These are phyloP conservation scores for Collybia nuda DNA, from an alignment of 768 basidiomycete species.

Conservation along the genomic window DNA sequence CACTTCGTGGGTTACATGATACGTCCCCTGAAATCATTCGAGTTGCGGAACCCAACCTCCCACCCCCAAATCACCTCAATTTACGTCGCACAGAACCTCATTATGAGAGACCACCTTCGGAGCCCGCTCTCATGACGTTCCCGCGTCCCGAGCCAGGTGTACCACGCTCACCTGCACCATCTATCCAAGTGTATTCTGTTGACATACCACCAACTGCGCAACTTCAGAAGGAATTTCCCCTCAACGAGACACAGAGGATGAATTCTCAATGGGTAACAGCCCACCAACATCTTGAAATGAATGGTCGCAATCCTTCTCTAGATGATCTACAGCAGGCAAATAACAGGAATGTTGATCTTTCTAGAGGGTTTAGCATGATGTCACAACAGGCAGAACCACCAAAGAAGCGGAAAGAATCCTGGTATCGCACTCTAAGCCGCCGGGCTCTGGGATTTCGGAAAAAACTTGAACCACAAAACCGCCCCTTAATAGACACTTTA, in stretches of 20 bases:
- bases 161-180: constrained; percentile 15
- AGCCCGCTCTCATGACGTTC: constrained; percentile 3
- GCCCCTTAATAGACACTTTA: neutral
- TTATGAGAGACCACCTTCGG: neutral
- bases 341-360: constrained; percentile 2
- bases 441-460: constrained; percentile 16
- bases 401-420: constrained; percentile 35
- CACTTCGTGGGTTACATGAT: neutral
- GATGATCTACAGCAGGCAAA: constrained; percentile 9
- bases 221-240: constrained; percentile 18
- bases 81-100: neutral
- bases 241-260: constrained; percentile 17
- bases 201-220: constrained; percentile 31
- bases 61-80: neutral
- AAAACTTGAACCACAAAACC: constrained; percentile 16
- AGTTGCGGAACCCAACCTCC: neutral
- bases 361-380: constrained; percentile 3
- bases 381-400: constrained; percentile 20
- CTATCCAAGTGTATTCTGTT: constrained; percentile 26
- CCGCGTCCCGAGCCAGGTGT: neutral
- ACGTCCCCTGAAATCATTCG: constrained; percentile 5
- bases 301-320: constrained; percentile 13
- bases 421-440: constrained; percentile 39
- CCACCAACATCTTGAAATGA: constrained; percentile 25
- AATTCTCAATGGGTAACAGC: constrained; percentile 39